Base-by-base conservation (phyloP, 1,284 basidiomycete genomes). In the Takashimella koratensis region DNA sequence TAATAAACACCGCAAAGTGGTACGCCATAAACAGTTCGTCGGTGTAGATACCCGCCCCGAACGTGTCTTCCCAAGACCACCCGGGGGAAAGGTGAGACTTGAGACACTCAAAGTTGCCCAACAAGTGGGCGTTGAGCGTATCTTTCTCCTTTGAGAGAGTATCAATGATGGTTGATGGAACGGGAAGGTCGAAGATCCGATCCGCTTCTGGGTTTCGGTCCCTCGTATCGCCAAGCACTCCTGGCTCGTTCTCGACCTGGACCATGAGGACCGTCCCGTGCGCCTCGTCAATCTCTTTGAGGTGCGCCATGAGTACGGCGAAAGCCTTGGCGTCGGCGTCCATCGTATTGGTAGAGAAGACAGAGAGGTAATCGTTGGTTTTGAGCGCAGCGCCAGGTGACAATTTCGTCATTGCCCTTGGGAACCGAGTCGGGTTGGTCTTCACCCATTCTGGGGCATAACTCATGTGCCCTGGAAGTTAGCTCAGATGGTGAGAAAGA, bases 1-100 rank as follows among this genome's bases (percentile, higher is more conserved):
- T 39, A 20, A 60, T 26, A 45, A 49, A 53, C 12, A 43, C n/a
- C 2, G 55, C 58, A 30, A 54, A 60, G 36, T 60, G 52, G 27
- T 57, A 60, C 24, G 58, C 58, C 58, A 60, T 60, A 49, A 60
- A 60, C 42, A 57, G 43, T 44, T 60, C 55, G 46, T 57, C 55
- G 25, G 51, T 44, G 42, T 54, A 46, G 11, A 19, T 23, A 23
- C 52, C 43, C 12, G 26, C 19, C 6, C 52, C 56, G 22, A 58
- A 52, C 3, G 52, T 43, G 8, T 30, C 25, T 20, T 39, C 49
- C 56, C 56, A 58, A 8, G 10, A 4, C 6, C 20, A 4, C 4
- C 43, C 43, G 23, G 43, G 43, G 16, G 11, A 21, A 3, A 51
- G 16, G 16, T 43, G 20, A 22, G 19, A 19, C 40, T 48, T 16